Percentiles rank a stretch among this genome's conserved stretches.
Evolutionary conservation across 352 stramenopile genomes (phyloP).

Genomic region (Blastocystis sp.): DNA sequence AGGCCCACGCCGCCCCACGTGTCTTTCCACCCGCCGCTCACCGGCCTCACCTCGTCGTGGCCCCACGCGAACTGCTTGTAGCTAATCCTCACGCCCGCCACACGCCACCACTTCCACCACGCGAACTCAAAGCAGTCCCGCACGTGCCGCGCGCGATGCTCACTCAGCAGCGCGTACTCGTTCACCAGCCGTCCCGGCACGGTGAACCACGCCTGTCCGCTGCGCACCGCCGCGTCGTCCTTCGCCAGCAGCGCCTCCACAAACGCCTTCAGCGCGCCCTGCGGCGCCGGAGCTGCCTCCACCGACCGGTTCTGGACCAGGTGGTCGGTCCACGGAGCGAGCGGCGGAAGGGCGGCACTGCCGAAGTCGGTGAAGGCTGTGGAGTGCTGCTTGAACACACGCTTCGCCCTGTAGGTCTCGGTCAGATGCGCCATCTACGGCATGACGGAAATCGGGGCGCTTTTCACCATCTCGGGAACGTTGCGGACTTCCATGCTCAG

Average conservation of each 20-base stretch:
- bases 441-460: not conserved
- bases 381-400: not conserved
- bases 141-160: not conserved
- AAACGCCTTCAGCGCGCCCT: not conserved
- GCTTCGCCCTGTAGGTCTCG: not conserved
- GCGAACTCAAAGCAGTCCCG: constrained; percentile 23
- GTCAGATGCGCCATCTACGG: not conserved
- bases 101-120: constrained; percentile 13
- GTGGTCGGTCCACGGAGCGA: not conserved
- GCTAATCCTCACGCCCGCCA: constrained; percentile 70
- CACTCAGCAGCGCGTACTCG: constrained; percentile 24
- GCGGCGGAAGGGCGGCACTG: not conserved
- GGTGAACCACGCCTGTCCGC: constrained; percentile 12
- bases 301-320: not conserved
- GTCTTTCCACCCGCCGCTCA: constrained; percentile 75
- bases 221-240: not conserved
- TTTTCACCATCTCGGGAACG: not conserved
- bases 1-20: constrained; percentile 80
- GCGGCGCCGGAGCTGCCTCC: not conserved
- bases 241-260: constrained; percentile 7
- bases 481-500: not conserved
- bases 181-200: constrained; percentile 2
- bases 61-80: constrained; percentile 80
- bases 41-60: constrained; percentile 79
- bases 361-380: not conserved